A percentile compares a stretch with the other conserved stretches of the same genome.
Conservation (phyloP, 345 rosid genomes). For the Murraya koenigii region DNA sequence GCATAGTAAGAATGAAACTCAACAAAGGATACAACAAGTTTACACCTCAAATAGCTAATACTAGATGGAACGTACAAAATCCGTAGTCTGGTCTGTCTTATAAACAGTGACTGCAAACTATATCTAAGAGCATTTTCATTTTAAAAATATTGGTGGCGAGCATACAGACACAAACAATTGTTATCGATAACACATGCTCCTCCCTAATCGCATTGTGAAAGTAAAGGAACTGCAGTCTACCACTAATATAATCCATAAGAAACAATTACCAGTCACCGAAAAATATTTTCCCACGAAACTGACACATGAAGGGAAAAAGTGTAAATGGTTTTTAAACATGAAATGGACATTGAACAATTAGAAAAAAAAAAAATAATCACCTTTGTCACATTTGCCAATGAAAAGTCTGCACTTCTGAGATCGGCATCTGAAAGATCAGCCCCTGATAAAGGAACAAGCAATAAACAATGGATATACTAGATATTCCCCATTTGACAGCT, state of each 20-base stretch:
- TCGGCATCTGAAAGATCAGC: constrained; percentile 95
- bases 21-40: not conserved
- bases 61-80: not conserved
- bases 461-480: not conserved
- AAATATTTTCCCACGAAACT: not conserved
- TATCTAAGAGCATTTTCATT: not conserved
- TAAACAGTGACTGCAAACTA: not conserved
- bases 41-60: not conserved
- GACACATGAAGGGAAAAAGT: not conserved
- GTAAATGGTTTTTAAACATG: not conserved
- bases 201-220: not conserved
- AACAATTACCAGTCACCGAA: not conserved
- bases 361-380: constrained; percentile 21
- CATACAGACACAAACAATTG: not conserved
- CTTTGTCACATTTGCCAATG: constrained; percentile 91
- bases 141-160: not conserved
- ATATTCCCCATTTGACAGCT: not conserved
- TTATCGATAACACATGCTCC: not conserved
- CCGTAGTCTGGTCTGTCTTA: not conserved
- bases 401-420: constrained; percentile 84
- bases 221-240: not conserved
- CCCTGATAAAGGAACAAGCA: constrained; percentile 38
- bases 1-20: not conserved
- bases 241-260: not conserved
- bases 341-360: not conserved